phyloP scores from a whole-genome alignment of 192 early-diverging fungal species.

The Umbelopsis ramanniana region DNA sequence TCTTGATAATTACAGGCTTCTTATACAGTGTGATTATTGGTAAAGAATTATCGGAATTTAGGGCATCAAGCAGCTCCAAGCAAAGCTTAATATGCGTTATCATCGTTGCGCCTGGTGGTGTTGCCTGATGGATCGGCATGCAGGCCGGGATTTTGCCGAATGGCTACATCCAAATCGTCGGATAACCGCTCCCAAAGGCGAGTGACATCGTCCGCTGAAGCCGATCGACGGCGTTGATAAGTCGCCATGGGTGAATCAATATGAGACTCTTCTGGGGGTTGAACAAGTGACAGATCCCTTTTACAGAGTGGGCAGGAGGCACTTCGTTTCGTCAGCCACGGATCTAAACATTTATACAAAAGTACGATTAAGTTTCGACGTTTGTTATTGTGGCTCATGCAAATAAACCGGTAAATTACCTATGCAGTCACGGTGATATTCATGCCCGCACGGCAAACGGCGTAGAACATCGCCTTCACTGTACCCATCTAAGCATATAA shows the following conservation, averaged over 20 bases:
- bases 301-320: slow-evolving; percentile 24
- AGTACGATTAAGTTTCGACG: background rate
- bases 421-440: slow-evolving; percentile 29
- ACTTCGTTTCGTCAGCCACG: slow-evolving; percentile 26
- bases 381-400: background rate
- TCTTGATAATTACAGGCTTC: no score
- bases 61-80: background rate
- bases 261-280: background rate
- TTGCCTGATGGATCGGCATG: background rate
- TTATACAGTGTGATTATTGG: no score
- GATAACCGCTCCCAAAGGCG: background rate
- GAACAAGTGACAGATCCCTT: background rate
- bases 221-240: background rate
- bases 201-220: background rate
- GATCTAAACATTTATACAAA: background rate
- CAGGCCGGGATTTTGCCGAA: background rate
- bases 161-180: background rate
- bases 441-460: slow-evolving; percentile 23
- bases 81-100: background rate
- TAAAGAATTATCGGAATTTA: no score
- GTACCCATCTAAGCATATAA: slow-evolving; percentile 19
- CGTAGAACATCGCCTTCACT: slow-evolving; percentile 15
- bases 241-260: background rate
- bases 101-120: background rate
- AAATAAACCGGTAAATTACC: background rate